phyloP scores from a whole-genome alignment of 495 filamentous ascomycete species.

The Margaritispora aquatica region DNA sequence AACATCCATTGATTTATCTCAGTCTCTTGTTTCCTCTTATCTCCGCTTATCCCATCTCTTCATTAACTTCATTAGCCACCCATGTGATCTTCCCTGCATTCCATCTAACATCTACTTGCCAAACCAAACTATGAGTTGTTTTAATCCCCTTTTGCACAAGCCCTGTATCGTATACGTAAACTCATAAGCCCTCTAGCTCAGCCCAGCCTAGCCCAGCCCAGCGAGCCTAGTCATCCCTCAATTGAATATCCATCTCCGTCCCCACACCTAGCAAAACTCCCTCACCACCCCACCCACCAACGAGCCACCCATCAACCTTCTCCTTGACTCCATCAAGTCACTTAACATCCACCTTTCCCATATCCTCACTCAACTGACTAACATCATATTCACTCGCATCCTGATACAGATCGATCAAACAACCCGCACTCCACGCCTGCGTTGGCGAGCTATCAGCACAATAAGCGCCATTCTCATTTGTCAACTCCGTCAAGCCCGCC shows the following conservation, averaged over 20 bases:
- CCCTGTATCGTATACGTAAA: background rate
- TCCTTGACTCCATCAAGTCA: background rate
- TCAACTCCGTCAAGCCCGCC: conserved; percentile 92
- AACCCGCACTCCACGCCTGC: conserved; percentile 92
- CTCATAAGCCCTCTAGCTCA: too few species aligned
- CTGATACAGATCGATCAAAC: conserved; percentile 90
- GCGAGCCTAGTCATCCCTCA: background rate
- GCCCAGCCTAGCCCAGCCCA: background rate
- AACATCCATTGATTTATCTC: too few species aligned
- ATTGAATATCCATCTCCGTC: background rate
- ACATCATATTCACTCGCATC: conserved; percentile 54
- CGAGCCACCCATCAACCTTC: background rate
- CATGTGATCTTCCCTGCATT: too few species aligned
- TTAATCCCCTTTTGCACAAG: background rate
- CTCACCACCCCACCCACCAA: background rate
- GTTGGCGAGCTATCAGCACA: conserved; percentile 80
- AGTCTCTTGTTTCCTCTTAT: too few species aligned
- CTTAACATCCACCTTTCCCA: background rate
- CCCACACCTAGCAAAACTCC: background rate
- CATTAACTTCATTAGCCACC: too few species aligned
- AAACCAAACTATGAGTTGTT: too few species aligned
- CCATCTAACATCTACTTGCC: too few species aligned
- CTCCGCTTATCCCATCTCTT: too few species aligned
- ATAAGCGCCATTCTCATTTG: conserved; percentile 76
- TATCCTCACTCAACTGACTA: conserved; percentile 2